Base-by-base conservation (phyloP, 1,284 basidiomycete genomes). In the Trichosporon sp. region DNA sequence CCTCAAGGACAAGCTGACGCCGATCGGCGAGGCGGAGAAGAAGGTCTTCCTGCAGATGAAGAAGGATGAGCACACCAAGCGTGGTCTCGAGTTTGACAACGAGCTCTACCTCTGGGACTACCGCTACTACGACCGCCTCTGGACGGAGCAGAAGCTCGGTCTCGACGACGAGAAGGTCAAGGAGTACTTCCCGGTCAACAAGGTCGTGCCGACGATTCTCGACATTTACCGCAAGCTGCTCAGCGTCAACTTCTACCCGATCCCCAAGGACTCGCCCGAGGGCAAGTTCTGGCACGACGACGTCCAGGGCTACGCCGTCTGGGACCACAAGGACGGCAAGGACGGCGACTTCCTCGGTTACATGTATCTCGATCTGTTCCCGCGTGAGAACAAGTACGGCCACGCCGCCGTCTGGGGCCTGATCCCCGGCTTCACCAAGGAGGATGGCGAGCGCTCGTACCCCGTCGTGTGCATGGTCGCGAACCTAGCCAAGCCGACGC, bases 341-440 rank as follows among this genome's bases (percentile, higher is more conserved):
- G 87, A 88, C 2, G 90, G 86, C 43, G 93, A 93, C 76, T 80
- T 93, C 43, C 68, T 73, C 91, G 93, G 16, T 90, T 92, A 81
- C 91, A 72, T 91, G 79, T 92, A 93, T 78, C 89, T 94, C 32
- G 93, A 95, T 78, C 87, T 95, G 48, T 94, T 91, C 86, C 93
- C 93, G 68, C 89, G 93, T 91, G 91, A 87, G 70, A 87, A 88
- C 63, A 94, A 94, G 80, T 94, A 92, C 80, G 89, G 90, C 4
- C 93, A 95, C 84, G 93, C 93, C 0, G 92, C 92, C 0, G 92
- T 94, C 0, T 95, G 91, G 91, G 91, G 91, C 3, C 90, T 90
- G 76, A 70, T 72, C 35, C 69, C 69, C n/a, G 73, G 69, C 38
- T 74, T 61, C 65, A 68, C 68, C 35, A 72, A 72, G 71, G 68